A percentile compares a stretch with the other conserved stretches of the same genome.
These are phyloP conservation scores for Trichosporon sp. DNA, from an alignment of 1,284 basidiomycete genomes.

Conservation along the genomic window DNA sequence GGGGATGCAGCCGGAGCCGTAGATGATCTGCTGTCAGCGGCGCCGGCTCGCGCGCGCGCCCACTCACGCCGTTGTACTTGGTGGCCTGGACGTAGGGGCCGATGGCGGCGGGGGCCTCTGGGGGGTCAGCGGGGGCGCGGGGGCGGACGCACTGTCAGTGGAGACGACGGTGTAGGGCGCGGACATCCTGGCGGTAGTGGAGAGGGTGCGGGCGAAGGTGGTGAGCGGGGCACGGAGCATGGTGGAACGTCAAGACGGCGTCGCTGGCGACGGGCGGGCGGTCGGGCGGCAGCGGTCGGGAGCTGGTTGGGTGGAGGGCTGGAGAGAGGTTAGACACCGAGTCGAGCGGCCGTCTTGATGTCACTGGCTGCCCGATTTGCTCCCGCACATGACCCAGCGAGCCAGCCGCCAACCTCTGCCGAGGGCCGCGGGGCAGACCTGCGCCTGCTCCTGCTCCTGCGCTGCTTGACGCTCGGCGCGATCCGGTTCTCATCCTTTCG, in stretches of 20 bases:
- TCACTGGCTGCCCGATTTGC: background rate
- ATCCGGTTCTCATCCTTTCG: slow-evolving; percentile 1
- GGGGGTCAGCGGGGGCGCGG: background rate
- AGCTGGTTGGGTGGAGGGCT: background rate
- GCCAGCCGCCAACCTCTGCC: too few species aligned
- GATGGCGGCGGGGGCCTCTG: slow-evolving; percentile 78
- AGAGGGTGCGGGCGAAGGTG: slow-evolving; percentile 10
- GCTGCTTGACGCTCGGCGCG: background rate
- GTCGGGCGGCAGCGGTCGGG: background rate
- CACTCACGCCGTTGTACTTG: slow-evolving; percentile 64
- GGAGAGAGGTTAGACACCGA: background rate
- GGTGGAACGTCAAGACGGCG: background rate
- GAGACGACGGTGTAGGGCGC: slow-evolving; percentile 48
- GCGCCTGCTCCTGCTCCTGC: too few species aligned
- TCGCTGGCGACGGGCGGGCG: background rate
- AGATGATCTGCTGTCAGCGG: slow-evolving; percentile 57
- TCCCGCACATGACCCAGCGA: background rate
- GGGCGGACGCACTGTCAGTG: slow-evolving; percentile 41
- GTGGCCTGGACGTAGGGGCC: slow-evolving; percentile 89
- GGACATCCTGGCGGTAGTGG: slow-evolving; percentile 23
- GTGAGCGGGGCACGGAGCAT: slow-evolving; percentile 9
- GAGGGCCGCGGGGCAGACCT: background rate
- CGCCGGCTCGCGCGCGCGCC: fast-evolving
- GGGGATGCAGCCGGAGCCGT: slow-evolving; percentile 85
- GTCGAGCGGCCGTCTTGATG: background rate